phyloP scores from a whole-genome alignment of 495 filamentous ascomycete genomes.

The Wilcoxina mikolae region DNA sequence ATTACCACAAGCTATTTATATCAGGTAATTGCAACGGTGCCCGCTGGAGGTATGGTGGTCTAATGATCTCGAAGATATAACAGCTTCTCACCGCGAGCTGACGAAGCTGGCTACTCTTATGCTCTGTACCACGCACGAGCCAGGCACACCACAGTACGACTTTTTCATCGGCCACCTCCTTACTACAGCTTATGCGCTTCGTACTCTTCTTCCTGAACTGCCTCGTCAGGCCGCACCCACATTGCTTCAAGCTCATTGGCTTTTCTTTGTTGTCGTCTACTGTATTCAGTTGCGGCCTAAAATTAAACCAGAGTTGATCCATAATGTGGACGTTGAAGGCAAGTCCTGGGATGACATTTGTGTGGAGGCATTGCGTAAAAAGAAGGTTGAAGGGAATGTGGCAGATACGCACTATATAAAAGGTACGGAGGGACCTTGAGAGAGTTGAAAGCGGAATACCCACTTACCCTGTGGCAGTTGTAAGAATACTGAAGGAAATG shows the following conservation, averaged over 20 bases:
- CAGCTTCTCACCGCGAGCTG: conserved; percentile 6
- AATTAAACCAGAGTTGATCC: conserved; percentile 49
- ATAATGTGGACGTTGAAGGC: conserved; percentile 42
- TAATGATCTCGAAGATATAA: conserved; percentile 6
- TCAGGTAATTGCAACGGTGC: conserved; percentile 1
- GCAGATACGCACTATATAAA: conserved; percentile 20
- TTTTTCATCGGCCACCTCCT: conserved; percentile 74
- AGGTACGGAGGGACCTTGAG: conserved; percentile 11
- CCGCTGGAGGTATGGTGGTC: not conserved
- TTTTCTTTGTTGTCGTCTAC: conserved; percentile 64
- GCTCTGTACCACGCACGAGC: conserved; percentile 45
- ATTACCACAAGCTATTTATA: conserved; percentile 71
- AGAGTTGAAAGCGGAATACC: not conserved
- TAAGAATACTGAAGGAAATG: conserved; percentile 59
- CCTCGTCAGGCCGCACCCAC: conserved; percentile 55
- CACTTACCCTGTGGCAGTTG: conserved; percentile 30
- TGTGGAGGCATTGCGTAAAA: conserved; percentile 16
- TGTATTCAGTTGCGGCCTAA: conserved; percentile 56
- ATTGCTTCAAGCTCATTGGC: conserved; percentile 75
- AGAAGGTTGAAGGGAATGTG: conserved; percentile 7
- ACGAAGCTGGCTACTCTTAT: conserved; percentile 29
- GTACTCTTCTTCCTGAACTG: conserved; percentile 66
- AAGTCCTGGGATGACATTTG: conserved; percentile 63
- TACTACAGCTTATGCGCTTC: conserved; percentile 72
- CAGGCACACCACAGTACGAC: conserved; percentile 53